Percentiles rank a stretch among this genome's conserved stretches.
Conservation (phyloP, 2,329 filamentous ascomycete species). For the Aspergillus luchuensis region DNA sequence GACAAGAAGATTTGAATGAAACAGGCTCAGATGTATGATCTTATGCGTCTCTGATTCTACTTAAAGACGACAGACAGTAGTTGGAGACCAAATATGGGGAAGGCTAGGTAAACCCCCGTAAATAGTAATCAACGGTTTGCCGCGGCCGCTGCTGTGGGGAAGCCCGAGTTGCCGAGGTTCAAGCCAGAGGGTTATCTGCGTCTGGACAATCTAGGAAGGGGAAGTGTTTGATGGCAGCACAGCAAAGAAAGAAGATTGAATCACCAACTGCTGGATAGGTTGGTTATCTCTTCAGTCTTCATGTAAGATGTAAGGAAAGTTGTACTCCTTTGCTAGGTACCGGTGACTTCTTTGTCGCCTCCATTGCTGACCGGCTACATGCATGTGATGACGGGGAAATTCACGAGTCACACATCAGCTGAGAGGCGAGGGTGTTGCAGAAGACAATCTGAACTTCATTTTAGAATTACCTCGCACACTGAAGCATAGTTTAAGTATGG, state of each 20-base stretch:
- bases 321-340: neutral
- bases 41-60: neutral
- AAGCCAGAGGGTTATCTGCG: constrained; percentile 1
- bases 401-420: neutral
- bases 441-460: too few relatives aligned
- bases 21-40: neutral
- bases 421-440: neutral
- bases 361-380: neutral
- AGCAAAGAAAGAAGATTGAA: neutral
- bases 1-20: neutral
- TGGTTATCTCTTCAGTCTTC: neutral
- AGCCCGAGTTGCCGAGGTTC: constrained; percentile 37
- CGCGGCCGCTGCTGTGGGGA: constrained; percentile 29
- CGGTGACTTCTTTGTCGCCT: constrained; percentile 1
- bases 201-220: neutral
- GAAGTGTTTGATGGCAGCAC: neutral
- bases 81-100: constrained; percentile 4
- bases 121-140: constrained; percentile 7
- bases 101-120: constrained; percentile 13
- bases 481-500: too few relatives aligned
- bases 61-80: neutral
- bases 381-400: constrained; percentile 16
- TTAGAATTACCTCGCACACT: too few relatives aligned
- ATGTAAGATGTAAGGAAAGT: neutral
- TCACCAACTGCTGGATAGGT: neutral